Evolutionary conservation across 768 basidiomycete species (phyloP).

Genomic region (Kwoniella sp.): DNA sequence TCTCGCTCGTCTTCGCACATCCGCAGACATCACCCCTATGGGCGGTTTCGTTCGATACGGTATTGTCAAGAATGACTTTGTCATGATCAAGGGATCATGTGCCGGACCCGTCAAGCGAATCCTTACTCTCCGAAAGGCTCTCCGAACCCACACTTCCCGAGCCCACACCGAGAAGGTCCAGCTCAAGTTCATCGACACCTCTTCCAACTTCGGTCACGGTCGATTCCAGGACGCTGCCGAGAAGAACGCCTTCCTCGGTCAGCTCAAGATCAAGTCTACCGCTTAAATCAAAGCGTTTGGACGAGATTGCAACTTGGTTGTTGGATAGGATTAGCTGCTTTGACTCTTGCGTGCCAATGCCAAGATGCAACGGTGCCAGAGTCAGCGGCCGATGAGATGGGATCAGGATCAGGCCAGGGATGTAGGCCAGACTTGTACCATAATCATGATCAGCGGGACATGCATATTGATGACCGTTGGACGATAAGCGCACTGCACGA

Average conservation of each 20-base stretch:
- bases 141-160: slow-evolving; percentile 81
- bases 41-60: slow-evolving; percentile 99
- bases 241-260: slow-evolving; percentile 84
- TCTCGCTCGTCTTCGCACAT: not conserved
- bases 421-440: slow-evolving; percentile 2
- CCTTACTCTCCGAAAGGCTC: slow-evolving; percentile 92
- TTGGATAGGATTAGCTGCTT: not conserved
- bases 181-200: slow-evolving; percentile 96
- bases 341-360: not conserved
- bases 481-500: not conserved
- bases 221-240: slow-evolving; percentile 96
- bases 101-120: slow-evolving; percentile 98
- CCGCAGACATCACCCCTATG: slow-evolving; percentile 78
- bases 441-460: slow-evolving; percentile 5
- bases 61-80: slow-evolving; percentile 97
- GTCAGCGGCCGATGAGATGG: not conserved
- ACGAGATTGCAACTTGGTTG: not conserved
- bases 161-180: slow-evolving; percentile 96
- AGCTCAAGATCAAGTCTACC: slow-evolving; percentile 58
- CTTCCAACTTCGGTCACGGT: slow-evolving; percentile 96
- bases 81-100: slow-evolving; percentile 93
- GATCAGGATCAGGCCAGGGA: no score
- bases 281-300: slow-evolving; percentile 35
- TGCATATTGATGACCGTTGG: slow-evolving; percentile 8
- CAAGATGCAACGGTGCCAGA: not conserved